Percentiles rank a stretch among this genome's conserved stretches.
Conservation (phyloP, 1,139 yeast species). For the Kazachstania sp. region DNA sequence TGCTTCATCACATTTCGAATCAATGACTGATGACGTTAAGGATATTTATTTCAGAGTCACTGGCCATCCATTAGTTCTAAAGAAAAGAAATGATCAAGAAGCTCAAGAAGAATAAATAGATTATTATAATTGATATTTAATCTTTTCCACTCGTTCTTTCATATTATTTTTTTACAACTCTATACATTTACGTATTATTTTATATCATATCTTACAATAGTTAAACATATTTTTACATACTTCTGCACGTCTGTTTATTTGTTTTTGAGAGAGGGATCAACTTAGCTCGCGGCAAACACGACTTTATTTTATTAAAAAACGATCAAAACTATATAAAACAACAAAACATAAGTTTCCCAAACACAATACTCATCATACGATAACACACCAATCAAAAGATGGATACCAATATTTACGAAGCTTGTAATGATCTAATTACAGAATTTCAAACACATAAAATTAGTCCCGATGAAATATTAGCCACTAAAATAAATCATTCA, state of each 20-base stretch:
- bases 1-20: constrained; percentile 90
- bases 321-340: too few relatives aligned
- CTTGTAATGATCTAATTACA: constrained; percentile 24
- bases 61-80: constrained; percentile 83
- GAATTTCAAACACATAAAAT: constrained; percentile 21
- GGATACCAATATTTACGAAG: constrained; percentile 23
- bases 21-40: constrained; percentile 94
- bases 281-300: too few relatives aligned
- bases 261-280: too few relatives aligned
- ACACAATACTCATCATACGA: neutral
- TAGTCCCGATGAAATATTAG: constrained; percentile 29
- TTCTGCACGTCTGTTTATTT: too few relatives aligned
- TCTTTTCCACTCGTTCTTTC: neutral
- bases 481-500: constrained; percentile 19
- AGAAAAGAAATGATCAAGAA: constrained; percentile 46
- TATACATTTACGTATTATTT: neutral
- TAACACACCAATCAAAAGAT: too few relatives aligned
- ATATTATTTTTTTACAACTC: too few relatives aligned
- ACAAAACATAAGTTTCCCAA: too few relatives aligned
- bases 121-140: too few relatives aligned
- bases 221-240: too few relatives aligned
- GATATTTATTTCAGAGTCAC: constrained; percentile 86
- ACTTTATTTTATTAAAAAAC: too few relatives aligned
- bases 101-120: neutral
- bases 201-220: neutral